phyloP scores from a whole-genome alignment of 306 rosid genomes.

The Rosa multiflora region DNA sequence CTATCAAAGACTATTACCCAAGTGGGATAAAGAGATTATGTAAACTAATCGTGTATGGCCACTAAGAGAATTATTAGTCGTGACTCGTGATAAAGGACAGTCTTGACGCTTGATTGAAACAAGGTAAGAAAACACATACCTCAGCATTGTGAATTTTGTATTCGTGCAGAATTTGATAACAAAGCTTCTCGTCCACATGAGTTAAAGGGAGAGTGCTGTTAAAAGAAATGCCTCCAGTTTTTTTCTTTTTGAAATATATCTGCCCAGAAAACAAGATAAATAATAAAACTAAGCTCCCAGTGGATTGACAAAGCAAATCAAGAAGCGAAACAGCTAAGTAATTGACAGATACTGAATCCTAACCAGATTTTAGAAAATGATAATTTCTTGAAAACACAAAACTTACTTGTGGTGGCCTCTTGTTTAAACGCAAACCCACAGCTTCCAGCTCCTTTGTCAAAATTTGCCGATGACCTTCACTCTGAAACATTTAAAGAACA shows the following conservation, averaged over 20 bases:
- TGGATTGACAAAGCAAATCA: background rate
- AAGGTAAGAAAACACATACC: constrained; percentile 43
- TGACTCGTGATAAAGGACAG: background rate
- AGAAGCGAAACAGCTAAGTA: background rate
- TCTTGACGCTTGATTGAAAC: background rate
- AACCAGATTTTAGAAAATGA: background rate
- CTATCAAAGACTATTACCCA: background rate
- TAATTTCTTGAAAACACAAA: constrained; percentile 17
- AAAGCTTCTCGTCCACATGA: constrained; percentile 97
- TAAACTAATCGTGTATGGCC: background rate
- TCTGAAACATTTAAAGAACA: constrained; percentile 45
- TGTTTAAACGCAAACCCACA: constrained; percentile 93
- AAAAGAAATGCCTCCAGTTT: constrained; percentile 96
- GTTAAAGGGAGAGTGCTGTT: constrained; percentile 88
- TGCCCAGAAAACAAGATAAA: constrained; percentile 39
- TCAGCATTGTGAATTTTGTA: constrained; percentile 99
- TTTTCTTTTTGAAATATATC: constrained; percentile 98
- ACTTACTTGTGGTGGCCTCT: constrained; percentile 93
- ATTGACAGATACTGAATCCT: background rate
- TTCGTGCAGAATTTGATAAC: constrained; percentile 97
- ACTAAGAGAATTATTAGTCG: background rate
- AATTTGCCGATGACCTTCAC: constrained; percentile 99
- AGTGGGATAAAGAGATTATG: background rate
- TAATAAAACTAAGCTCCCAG: constrained; percentile 7
- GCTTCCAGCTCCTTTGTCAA: constrained; percentile 97